Conservation (phyloP, 1,284 basidiomycete genomes). For the Apiotrichum montevideense region DNA sequence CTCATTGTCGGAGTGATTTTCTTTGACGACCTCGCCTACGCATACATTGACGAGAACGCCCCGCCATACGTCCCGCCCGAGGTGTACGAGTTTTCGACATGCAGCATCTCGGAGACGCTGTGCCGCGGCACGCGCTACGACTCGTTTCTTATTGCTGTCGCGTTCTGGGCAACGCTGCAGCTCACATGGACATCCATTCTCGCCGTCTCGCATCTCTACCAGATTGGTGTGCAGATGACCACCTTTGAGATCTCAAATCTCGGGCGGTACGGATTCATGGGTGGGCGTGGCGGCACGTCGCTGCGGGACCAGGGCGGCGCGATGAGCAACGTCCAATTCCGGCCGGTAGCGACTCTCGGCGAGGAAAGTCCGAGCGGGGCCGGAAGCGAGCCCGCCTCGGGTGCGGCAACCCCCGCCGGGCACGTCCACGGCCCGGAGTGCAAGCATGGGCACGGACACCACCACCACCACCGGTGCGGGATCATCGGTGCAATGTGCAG, state of each 20-base stretch:
- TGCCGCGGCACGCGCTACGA: slow-evolving; percentile 63
- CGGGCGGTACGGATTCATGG: slow-evolving; percentile 94
- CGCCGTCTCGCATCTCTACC: slow-evolving; percentile 79
- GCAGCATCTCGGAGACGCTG: slow-evolving; percentile 62
- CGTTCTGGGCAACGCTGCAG: slow-evolving; percentile 81
- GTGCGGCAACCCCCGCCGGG: neutral
- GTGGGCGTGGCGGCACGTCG: slow-evolving; percentile 64
- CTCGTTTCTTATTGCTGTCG: slow-evolving; percentile 74
- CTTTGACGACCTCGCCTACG: slow-evolving; percentile 75
- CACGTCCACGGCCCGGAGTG: slow-evolving; percentile 6
- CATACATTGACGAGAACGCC: slow-evolving; percentile 51
- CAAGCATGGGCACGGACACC: slow-evolving; percentile 16
- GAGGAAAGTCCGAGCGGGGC: neutral
- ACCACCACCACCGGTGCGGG: slow-evolving; percentile 41
- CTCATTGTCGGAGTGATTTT: slow-evolving; percentile 72
- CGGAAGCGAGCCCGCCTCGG: neutral
- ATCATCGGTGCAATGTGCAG: slow-evolving; percentile 34
- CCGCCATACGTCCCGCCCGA: slow-evolving; percentile 48
- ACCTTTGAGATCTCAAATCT: slow-evolving; percentile 94
- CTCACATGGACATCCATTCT: slow-evolving; percentile 88
- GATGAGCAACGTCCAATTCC: slow-evolving; percentile 28
- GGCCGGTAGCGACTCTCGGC: slow-evolving; percentile 5
- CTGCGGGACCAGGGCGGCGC: slow-evolving; percentile 46
- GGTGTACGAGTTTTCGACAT: slow-evolving; percentile 50
- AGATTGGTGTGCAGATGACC: slow-evolving; percentile 89